Conservation (phyloP, 2,329 filamentous ascomycete genomes). For the Aspergillus sp. region DNA sequence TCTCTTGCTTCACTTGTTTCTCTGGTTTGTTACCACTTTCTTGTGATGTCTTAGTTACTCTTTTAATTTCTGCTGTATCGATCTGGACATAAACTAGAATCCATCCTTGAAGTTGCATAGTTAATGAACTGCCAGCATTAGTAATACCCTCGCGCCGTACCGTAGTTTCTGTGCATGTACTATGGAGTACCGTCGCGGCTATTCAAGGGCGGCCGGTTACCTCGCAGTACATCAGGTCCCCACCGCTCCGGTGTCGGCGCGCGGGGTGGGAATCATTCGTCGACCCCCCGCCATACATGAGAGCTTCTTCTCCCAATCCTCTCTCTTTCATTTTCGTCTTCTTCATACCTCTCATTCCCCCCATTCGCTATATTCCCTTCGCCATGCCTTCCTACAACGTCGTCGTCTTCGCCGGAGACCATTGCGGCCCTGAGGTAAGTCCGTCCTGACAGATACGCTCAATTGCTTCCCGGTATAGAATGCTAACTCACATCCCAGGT, state of each 20-base stretch:
- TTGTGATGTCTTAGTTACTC: conserved; percentile 3
- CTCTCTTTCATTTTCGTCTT: conserved; percentile 1
- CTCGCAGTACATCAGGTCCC: not conserved
- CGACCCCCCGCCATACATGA: conserved; percentile 19
- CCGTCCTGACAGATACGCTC: not conserved
- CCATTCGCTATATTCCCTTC: conserved; percentile 3
- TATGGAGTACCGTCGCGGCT: not conserved
- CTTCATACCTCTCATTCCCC: not conserved
- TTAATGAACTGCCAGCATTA: not conserved
- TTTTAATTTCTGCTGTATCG: conserved; percentile 18
- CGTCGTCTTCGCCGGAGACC: conserved; percentile 79
- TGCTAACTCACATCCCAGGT: conserved; percentile 55
- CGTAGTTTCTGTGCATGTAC: not conserved
- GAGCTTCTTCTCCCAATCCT: conserved; percentile 4
- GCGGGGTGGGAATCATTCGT: conserved; percentile 18
- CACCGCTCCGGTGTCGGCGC: conserved; percentile 27
- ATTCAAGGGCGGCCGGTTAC: not conserved
- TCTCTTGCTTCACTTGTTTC: not conserved
- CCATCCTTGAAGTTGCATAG: not conserved
- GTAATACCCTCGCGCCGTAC: not conserved
- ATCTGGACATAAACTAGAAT: conserved; percentile 3
- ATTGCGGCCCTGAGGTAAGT: conserved; percentile 79
- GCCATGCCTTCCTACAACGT: conserved; percentile 72
- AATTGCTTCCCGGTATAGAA: not conserved
- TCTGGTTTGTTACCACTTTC: conserved; percentile 14